Evolutionary conservation across 2,329 filamentous ascomycete genomes (phyloP).

Genomic region (Waltergamsia citrina): DNA sequence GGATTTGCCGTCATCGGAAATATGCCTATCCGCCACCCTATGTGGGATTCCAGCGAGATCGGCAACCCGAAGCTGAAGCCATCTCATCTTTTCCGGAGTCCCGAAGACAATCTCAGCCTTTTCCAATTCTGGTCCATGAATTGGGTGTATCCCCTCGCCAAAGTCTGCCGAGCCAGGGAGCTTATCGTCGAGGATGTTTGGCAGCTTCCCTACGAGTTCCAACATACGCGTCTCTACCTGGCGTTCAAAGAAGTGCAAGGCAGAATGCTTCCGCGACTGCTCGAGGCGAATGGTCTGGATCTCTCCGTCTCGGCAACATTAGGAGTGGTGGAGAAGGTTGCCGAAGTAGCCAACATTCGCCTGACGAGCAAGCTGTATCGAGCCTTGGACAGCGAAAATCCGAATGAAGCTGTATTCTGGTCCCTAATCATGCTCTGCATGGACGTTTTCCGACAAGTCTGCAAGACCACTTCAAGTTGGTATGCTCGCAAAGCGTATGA

Average conservation of each 20-base stretch:
- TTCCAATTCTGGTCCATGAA: conserved; percentile 81
- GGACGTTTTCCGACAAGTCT: conserved; percentile 21
- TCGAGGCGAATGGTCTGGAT: conserved; percentile 73
- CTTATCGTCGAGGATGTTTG: conserved; percentile 75
- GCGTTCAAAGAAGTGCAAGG: conserved; percentile 66
- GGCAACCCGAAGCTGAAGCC: conserved; percentile 16
- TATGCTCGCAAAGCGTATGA: conserved; percentile 80
- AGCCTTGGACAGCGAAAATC: conserved; percentile 19
- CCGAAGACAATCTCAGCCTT: conserved; percentile 70
- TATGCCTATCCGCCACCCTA: conserved; percentile 26
- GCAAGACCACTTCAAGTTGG: conserved; percentile 48
- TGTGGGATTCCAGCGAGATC: conserved; percentile 21
- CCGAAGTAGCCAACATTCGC: conserved; percentile 26
- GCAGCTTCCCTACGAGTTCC: conserved; percentile 70
- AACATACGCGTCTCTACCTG: conserved; percentile 66
- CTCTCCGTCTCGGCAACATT: conserved; percentile 58
- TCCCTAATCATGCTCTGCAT: conserved; percentile 23
- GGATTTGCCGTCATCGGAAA: conserved; percentile 20
- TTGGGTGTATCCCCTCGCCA: conserved; percentile 72
- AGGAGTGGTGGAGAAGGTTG: conserved; percentile 40
- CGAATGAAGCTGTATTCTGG: conserved; percentile 23
- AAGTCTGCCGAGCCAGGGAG: conserved; percentile 51
- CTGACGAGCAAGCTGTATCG: conserved; percentile 25
- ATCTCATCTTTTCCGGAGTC: conserved; percentile 42
- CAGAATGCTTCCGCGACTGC: conserved; percentile 58